These are phyloP conservation scores for Ephemerocybe angulata DNA, from an alignment of 768 basidiomycete genomes.

Conservation along the genomic window DNA sequence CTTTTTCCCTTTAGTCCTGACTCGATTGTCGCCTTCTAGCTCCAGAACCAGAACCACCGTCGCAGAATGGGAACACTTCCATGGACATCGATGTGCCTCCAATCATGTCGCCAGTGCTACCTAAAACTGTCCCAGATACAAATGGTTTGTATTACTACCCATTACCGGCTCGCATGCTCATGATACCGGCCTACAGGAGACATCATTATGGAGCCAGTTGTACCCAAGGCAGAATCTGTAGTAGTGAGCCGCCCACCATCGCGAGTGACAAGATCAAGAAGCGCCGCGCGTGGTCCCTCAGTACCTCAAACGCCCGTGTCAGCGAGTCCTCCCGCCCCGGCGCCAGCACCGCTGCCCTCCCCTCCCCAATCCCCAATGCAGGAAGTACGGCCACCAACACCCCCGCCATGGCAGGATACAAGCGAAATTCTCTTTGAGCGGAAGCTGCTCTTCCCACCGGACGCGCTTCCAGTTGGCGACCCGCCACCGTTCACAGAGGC, in stretches of 20 bases:
- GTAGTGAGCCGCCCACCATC: no score
- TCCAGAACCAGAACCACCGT: no score
- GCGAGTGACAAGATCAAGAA: no score
- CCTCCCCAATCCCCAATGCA: neutral
- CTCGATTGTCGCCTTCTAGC: neutral
- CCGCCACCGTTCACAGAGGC: constrained; percentile 38
- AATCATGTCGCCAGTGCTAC: neutral
- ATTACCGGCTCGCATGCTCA: no score
- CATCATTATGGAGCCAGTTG: no score
- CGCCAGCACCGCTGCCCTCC: neutral
- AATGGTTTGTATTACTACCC: no score
- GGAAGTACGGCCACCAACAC: neutral
- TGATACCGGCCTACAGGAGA: no score
- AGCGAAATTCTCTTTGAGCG: neutral
- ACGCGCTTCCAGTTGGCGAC: constrained; percentile 16
- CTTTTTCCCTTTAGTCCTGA: neutral
- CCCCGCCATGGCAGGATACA: neutral
- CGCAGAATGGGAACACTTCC: neutral
- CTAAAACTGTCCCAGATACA: neutral
- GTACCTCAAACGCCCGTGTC: neutral
- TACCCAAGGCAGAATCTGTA: no score
- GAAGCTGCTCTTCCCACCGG: neutral
- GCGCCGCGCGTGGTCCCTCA: neutral
- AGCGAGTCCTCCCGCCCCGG: neutral
- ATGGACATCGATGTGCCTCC: neutral